Evolutionary conservation across 1,139 yeast genomes (phyloP), one percentile per base, ranked within the genome.

Genomic region (Diutina sp.): DNA sequence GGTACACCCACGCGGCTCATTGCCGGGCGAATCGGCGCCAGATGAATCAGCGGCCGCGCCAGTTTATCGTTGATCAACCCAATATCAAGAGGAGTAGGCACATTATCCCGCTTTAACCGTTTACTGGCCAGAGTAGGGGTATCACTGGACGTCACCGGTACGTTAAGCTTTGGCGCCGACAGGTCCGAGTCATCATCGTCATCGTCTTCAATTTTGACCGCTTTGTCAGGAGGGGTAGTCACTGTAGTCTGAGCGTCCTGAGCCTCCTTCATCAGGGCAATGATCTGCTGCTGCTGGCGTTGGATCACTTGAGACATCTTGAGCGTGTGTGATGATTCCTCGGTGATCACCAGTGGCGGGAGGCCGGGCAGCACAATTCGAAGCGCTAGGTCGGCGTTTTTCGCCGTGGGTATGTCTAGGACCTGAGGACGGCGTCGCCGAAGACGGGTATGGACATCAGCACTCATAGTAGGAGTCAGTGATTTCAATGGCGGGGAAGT

Each of bases 241-340:
- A 35, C 5, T 6, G 11, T 5, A 12, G 14, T 12, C 14, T 35
- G 41, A 35, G 41, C 41, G 14, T 35, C 41, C 2, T n/a, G 28
- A 21, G 51, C 38, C 51, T 28, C 38, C 9, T 47, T 47, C 51
- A 47, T 47, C 38, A 47, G 51, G 16, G 51, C 53, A 32, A 50
- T 50, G 7, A 50, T 50, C 28, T 50, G 44, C 6, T 44, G 41
- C 44, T 50, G 53, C 18, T 50, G 41, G 7, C 44, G 21, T 9
- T 50, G 53, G 28, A 50, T 50, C n/a, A 32, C 29, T 6, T 50
- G 53, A n/a, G 41, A 29, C 21, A 50, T n/a, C 14, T 29, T n/a
- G 21, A 50, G 41, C 29, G 53, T 50, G 3, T 50, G 41, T 6
- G 41, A 29, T 28, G 16, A 28, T 21, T 50, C 29, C 38, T 28